Evolutionary conservation across 768 basidiomycete species (phyloP).

Genomic region (Chlorophyllum brunneum): DNA sequence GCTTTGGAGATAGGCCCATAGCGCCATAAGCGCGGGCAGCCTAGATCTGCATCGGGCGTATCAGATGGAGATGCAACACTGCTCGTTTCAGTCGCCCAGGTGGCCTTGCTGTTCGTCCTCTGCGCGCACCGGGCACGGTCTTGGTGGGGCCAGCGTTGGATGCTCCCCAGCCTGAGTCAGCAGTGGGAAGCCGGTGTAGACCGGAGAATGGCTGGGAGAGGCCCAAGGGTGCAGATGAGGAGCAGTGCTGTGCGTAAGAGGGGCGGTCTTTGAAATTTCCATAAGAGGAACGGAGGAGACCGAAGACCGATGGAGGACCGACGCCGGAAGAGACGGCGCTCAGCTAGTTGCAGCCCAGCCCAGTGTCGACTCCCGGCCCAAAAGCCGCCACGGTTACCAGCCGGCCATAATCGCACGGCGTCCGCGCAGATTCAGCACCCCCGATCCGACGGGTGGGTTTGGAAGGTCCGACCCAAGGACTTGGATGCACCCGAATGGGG

Average conservation of each 20-base stretch:
- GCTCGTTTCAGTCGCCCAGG: conserved; percentile 18
- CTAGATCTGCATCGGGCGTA: conserved; percentile 16
- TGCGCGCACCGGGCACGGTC: not conserved
- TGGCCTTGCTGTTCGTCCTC: no score
- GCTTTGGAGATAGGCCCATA: conserved; percentile 37
- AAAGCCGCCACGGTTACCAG: conserved; percentile 7
- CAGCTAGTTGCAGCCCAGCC: not conserved
- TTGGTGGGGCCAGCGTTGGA: no score
- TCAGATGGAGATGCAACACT: conserved; percentile 24
- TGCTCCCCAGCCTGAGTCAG: no score
- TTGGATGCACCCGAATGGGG: conserved; percentile 11
- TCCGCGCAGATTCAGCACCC: conserved; percentile 8
- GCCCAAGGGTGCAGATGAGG: conserved; percentile 9
- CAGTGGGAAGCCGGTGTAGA: not conserved
- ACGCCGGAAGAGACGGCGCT: conserved; percentile 10
- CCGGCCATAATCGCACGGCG: conserved; percentile 9
- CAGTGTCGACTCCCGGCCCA: conserved; percentile 3
- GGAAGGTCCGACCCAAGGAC: conserved; percentile 9
- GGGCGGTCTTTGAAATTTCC: conserved; percentile 16
- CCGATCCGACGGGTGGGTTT: not conserved
- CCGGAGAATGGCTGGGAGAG: conserved; percentile 1
- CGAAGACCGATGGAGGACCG: conserved; percentile 12
- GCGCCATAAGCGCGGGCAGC: conserved; percentile 5
- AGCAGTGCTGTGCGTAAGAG: not conserved
- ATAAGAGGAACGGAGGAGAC: conserved; percentile 10